Conservation (phyloP, 2,329 filamentous ascomycete species). For the Didymella segeticola region DNA sequence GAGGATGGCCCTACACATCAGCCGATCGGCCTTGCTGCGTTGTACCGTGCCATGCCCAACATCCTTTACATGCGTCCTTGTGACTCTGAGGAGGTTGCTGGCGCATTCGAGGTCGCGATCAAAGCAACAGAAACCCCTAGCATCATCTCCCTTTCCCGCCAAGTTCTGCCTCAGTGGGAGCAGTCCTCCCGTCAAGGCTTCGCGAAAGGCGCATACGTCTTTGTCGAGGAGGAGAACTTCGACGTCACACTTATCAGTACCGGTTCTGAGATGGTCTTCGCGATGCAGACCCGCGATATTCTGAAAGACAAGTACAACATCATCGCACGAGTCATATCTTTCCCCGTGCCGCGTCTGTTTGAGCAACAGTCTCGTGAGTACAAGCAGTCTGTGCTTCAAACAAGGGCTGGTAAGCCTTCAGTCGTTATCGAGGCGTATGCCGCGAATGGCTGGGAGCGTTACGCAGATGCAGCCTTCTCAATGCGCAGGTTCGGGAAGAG, state of each 20-base stretch:
- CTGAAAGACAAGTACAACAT: slow-evolving; percentile 47
- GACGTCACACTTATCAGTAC: slow-evolving; percentile 51
- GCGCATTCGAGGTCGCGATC: slow-evolving; percentile 60
- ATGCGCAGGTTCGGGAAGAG: slow-evolving; percentile 62
- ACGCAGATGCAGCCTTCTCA: slow-evolving; percentile 61
- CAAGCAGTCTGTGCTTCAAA: slow-evolving; percentile 52
- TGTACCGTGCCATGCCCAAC: slow-evolving; percentile 69
- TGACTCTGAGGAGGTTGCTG: slow-evolving; percentile 64
- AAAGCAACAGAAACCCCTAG: slow-evolving; percentile 50
- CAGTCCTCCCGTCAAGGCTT: slow-evolving; percentile 52
- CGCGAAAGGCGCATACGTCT: slow-evolving; percentile 55
- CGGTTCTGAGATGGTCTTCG: slow-evolving; percentile 55
- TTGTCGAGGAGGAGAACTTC: slow-evolving; percentile 51
- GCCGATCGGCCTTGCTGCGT: slow-evolving; percentile 61
- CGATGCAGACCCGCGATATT: slow-evolving; percentile 48
- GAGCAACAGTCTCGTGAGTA: slow-evolving; percentile 54
- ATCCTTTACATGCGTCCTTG: slow-evolving; percentile 65
- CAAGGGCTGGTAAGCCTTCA: slow-evolving; percentile 50
- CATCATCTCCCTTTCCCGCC: slow-evolving; percentile 58
- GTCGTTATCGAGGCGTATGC: slow-evolving; percentile 67
- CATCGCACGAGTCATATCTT: slow-evolving; percentile 52
- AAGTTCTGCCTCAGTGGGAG: slow-evolving; percentile 52
- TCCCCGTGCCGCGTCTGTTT: slow-evolving; percentile 57
- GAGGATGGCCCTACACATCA: slow-evolving; percentile 69
- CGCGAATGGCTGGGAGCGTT: slow-evolving; percentile 63